Evolutionary conservation across 495 filamentous ascomycete genomes (phyloP).

Genomic region (Tuber brumale): DNA sequence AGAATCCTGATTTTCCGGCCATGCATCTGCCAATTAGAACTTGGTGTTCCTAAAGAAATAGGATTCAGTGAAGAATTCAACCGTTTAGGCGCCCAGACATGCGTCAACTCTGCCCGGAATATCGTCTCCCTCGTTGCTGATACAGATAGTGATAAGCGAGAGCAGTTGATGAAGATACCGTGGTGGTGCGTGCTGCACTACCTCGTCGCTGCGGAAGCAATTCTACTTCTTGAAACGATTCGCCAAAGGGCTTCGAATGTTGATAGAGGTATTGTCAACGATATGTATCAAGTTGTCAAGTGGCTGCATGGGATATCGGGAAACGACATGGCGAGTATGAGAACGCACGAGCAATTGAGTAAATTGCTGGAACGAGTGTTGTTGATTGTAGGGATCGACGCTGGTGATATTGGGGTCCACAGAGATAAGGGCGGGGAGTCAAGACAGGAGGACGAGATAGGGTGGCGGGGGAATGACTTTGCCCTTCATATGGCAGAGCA

Average conservation of each 20-base stretch:
- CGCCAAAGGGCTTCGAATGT: conserved; percentile 1
- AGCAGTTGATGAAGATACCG: conserved; percentile 35
- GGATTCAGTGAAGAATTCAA: conserved; percentile 15
- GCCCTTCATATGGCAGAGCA: not conserved
- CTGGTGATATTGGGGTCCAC: not conserved
- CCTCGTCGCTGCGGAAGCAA: conserved; percentile 54
- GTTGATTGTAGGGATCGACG: not conserved
- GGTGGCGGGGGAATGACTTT: not conserved
- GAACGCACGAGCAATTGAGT: not conserved
- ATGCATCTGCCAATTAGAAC: conserved; percentile 16
- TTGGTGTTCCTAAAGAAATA: conserved; percentile 10
- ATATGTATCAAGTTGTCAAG: not conserved
- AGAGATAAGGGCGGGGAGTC: not conserved
- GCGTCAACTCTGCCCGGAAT: conserved; percentile 19
- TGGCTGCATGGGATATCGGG: not conserved
- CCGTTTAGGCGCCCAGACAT: conserved; percentile 10
- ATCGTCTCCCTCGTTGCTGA: conserved; percentile 26
- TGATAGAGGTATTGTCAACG: not conserved
- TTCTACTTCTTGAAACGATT: conserved; percentile 53
- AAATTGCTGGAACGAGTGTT: not conserved
- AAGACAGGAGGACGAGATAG: not conserved
- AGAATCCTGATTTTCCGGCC: conserved; percentile 28
- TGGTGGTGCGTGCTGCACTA: conserved; percentile 61
- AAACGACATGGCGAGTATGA: not conserved
- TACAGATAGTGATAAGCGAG: not conserved